phyloP scores from a whole-genome alignment of 768 basidiomycete genomes.

The Phanerochaete sordida region DNA sequence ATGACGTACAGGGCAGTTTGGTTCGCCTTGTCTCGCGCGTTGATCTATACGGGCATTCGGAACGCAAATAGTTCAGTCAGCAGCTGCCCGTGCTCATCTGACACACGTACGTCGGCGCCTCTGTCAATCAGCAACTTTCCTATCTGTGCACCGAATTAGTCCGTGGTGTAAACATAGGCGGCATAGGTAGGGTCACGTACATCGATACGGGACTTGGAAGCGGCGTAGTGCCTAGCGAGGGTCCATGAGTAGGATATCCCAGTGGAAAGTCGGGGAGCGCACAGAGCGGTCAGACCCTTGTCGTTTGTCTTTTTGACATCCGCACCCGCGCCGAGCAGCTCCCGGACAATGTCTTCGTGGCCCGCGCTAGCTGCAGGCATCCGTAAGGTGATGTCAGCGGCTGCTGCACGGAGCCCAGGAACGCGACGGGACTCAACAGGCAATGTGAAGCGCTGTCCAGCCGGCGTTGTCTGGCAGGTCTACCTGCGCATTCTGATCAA shows the following conservation, averaged over 20 bases:
- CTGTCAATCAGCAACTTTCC: constrained; percentile 80
- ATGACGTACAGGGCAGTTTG: constrained; percentile 79
- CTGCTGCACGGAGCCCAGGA: too few relatives aligned
- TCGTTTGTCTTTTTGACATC: constrained; percentile 78
- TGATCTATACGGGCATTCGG: constrained; percentile 56
- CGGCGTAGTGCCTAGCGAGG: constrained; percentile 77
- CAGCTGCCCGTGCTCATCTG: constrained; percentile 14
- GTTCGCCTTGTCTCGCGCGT: constrained; percentile 89
- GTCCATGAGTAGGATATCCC: neutral
- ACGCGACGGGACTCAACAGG: constrained; percentile 40
- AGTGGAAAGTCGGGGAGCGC: constrained; percentile 26
- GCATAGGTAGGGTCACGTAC: constrained; percentile 34
- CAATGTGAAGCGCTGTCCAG: constrained; percentile 81
- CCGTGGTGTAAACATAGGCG: neutral
- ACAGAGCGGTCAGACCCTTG: constrained; percentile 85
- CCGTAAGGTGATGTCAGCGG: neutral
- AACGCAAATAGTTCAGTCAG: constrained; percentile 22
- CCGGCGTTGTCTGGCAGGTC: constrained; percentile 62
- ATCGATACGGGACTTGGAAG: constrained; percentile 86
- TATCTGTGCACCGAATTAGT: constrained; percentile 51
- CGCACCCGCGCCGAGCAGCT: constrained; percentile 79
- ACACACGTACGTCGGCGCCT: constrained; percentile 82
- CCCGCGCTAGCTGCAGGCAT: constrained; percentile 70
- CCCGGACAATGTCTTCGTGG: constrained; percentile 66
- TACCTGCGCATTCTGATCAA: constrained; percentile 69